These are phyloP conservation scores for Pseudocercospora fuligena DNA, from an alignment of 2,329 filamentous ascomycete species.

Conservation along the genomic window DNA sequence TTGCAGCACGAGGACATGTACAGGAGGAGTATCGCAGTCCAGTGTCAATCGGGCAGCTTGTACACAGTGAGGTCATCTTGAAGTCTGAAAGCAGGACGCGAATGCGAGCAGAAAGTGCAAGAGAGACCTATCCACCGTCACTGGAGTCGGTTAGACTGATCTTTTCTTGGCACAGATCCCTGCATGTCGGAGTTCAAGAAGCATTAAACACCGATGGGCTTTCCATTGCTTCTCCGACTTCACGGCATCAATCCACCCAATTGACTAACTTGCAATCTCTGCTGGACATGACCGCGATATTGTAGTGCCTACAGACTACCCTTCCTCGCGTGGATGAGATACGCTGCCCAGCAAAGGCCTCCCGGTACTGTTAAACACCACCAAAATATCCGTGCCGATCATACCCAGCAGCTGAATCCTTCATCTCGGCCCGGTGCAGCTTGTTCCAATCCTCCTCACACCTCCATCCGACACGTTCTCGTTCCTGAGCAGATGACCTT, in stretches of 20 bases:
- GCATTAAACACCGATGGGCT: not conserved
- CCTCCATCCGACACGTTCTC: not conserved
- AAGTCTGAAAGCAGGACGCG: conserved; percentile 9
- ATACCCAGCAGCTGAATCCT: not conserved
- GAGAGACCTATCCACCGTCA: not conserved
- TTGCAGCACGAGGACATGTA: conserved; percentile 4
- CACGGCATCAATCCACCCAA: not conserved
- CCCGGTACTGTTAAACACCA: not conserved
- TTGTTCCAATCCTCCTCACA: conserved; percentile 7
- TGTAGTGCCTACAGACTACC: no score
- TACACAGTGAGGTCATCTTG: conserved; percentile 10
- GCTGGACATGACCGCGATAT: no score
- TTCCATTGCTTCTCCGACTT: not conserved
- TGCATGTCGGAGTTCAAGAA: not conserved
- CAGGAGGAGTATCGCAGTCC: not conserved
- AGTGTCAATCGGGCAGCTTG: conserved; percentile 7
- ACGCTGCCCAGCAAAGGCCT: not conserved
- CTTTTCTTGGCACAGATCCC: not conserved
- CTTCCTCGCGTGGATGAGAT: no score
- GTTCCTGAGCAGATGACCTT: conserved; percentile 2
- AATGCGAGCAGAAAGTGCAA: not conserved
- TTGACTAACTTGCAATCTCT: not conserved
- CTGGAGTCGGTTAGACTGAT: not conserved
- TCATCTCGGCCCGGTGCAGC: conserved; percentile 6
- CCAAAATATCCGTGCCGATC: not conserved